Percentiles rank a stretch among this genome's conserved stretches.
These are phyloP conservation scores for Leptodermis oblonga DNA, from an alignment of 257 asterid species.

Conservation along the genomic window DNA sequence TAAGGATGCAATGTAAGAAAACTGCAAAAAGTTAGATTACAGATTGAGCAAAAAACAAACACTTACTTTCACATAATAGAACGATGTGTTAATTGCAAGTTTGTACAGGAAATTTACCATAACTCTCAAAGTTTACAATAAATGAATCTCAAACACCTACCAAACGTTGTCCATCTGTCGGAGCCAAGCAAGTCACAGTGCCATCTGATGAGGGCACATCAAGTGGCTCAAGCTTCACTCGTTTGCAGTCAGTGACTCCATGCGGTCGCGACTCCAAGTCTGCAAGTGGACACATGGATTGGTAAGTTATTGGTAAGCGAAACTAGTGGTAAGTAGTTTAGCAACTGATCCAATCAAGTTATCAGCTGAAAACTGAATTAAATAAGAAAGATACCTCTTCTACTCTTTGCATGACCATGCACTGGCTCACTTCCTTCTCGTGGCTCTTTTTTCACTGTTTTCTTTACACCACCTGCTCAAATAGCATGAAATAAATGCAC, in stretches of 20 bases:
- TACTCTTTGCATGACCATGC: slow-evolving; percentile 4
- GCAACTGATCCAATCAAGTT: not conserved
- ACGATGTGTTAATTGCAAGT: not conserved
- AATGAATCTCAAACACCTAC: slow-evolving; percentile 18
- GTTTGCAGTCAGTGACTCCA: not conserved
- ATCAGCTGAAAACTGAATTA: not conserved
- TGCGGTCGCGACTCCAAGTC: not conserved
- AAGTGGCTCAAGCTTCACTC: slow-evolving; percentile 21
- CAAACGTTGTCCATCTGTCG: slow-evolving; percentile 19
- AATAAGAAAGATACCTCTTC: slow-evolving; percentile 19
- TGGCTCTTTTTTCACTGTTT: not conserved
- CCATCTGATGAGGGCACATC: slow-evolving; percentile 10
- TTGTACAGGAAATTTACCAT: slow-evolving; percentile 8
- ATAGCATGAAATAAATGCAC: not conserved
- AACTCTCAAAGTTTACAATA: slow-evolving; percentile 1
- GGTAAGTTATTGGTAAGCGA: not conserved
- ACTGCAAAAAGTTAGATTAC: not conserved
- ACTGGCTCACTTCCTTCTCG: not conserved
- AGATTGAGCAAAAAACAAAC: slow-evolving; percentile 1
- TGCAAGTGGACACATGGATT: not conserved
- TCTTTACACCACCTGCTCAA: not conserved
- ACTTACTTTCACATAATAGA: not conserved
- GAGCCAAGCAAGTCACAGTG: slow-evolving; percentile 12
- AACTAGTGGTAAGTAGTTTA: not conserved
- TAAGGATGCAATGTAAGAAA: not conserved